Conservation (phyloP, 2,329 filamentous ascomycete genomes). For the Trichoderma arundinaceum region DNA sequence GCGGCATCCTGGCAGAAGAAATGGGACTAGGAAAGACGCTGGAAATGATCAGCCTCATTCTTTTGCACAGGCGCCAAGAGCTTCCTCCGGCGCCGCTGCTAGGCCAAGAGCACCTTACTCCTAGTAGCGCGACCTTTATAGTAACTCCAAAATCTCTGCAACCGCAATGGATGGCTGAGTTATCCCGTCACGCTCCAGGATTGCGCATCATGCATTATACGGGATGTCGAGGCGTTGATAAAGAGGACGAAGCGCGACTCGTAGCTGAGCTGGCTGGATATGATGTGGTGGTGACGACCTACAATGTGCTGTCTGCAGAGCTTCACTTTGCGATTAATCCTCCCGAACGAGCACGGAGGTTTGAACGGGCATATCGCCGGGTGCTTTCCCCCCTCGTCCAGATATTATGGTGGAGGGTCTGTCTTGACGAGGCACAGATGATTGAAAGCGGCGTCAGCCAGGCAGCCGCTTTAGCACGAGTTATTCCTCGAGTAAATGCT, state of each 20-base stretch:
- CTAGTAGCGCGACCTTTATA: conserved; percentile 64
- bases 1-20: conserved; percentile 77
- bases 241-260: conserved; percentile 48
- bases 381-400: conserved; percentile 77
- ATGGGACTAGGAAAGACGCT: conserved; percentile 86
- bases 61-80: conserved; percentile 56
- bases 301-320: conserved; percentile 76
- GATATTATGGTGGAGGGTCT: conserved; percentile 86
- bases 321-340: conserved; percentile 75
- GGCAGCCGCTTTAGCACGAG: conserved; percentile 77
- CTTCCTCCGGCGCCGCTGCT: conserved; percentile 33
- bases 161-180: conserved; percentile 67
- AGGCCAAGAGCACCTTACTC: conserved; percentile 52
- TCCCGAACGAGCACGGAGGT: conserved; percentile 71
- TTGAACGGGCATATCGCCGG: conserved; percentile 68
- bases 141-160: conserved; percentile 63
- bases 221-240: conserved; percentile 51
- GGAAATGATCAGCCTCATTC: conserved; percentile 74
- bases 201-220: conserved; percentile 63
- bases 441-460: conserved; percentile 86
- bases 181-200: conserved; percentile 62
- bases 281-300: conserved; percentile 69
- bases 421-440: conserved; percentile 84
- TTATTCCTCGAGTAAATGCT: conserved; percentile 82
- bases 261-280: conserved; percentile 54